Evolutionary conservation across 2,329 filamentous ascomycete genomes (phyloP), one percentile per base, ranked within the genome.

Genomic region (Metarhizium brunneum): DNA sequence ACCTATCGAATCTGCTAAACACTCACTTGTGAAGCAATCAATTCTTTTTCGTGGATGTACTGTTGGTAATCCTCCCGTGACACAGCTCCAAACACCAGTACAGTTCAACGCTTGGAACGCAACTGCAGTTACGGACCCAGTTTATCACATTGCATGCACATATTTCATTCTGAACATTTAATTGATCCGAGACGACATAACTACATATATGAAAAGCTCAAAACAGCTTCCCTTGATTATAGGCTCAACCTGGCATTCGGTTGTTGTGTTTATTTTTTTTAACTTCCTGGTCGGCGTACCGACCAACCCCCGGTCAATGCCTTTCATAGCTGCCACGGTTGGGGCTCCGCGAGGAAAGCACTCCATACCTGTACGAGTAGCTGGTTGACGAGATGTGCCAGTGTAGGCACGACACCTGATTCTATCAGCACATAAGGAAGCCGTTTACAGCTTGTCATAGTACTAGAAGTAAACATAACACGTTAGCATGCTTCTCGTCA

Each of bases 371-470:
- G 68, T 60, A 60, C 62, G 63, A 69, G 59, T 60, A 69, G 64
- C 69, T 69, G 69, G 68, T 71, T 72, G 71, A 72, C 72, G 63
- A 68, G 63, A 62, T 64, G 69, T 67, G 71, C 69, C 69, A 71
- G 67, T 63, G 67, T 66, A 65, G 73, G 70, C 74, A 73, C 69
- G 66, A 70, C 68, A 68, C 68, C 66, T 67, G 69, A 71, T 70
- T 77, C 71, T 73, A 73, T 76, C 68, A 71, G 68, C 69, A 68
- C 67, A 66, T 68, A 65, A 64, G 67, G 66, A 70, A 72, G 66
- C 67, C 69, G 69, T 74, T 83, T 96, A 96, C 81, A 96, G 86
- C 88, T 96, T 96, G 87, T 96, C 91, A 80, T 96, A 96, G 87
- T 95, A 96, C 89, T 95, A 50, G 49, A 18, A 35, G 55, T 1